A percentile compares a stretch with the other conserved stretches of the same genome.
Conservation (phyloP, 768 basidiomycete species). For the Polyporus arcularius region DNA sequence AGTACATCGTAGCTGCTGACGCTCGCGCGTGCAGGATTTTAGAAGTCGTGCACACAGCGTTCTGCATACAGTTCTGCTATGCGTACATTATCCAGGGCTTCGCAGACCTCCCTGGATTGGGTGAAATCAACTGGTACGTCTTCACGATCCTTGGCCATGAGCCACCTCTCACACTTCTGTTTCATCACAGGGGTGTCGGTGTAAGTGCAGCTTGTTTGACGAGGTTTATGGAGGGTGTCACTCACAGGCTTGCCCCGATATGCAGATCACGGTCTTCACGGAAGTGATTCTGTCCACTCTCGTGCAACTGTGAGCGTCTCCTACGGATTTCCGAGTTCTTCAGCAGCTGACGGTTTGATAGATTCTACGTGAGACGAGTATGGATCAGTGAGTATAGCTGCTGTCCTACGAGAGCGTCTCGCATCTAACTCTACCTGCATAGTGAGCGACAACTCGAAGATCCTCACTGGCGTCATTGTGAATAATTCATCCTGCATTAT, state of each 20-base stretch:
- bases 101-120: not conserved
- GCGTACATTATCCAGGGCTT: not conserved
- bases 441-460: conserved; percentile 1
- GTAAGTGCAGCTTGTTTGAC: not conserved
- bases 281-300: conserved; percentile 3
- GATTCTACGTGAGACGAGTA: not conserved
- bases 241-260: not conserved
- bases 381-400: not conserved
- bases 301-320: conserved; percentile 8
- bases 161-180: not conserved
- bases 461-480: not conserved
- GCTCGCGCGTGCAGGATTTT: not conserved
- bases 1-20: too few relatives aligned
- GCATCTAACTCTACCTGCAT: not conserved
- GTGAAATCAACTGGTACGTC: not conserved
- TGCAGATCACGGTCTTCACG: not conserved
- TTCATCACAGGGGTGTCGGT: not conserved
- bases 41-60: not conserved
- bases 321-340: not conserved
- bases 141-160: too few relatives aligned
- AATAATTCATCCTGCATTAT: not conserved
- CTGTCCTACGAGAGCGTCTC: not conserved
- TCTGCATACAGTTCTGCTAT: not conserved
- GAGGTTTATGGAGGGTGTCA: too few relatives aligned
- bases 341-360: not conserved